Evolutionary conservation across 73 alveolate genomes (phyloP).

Genomic region (Paramecium tetraurelia): DNA sequence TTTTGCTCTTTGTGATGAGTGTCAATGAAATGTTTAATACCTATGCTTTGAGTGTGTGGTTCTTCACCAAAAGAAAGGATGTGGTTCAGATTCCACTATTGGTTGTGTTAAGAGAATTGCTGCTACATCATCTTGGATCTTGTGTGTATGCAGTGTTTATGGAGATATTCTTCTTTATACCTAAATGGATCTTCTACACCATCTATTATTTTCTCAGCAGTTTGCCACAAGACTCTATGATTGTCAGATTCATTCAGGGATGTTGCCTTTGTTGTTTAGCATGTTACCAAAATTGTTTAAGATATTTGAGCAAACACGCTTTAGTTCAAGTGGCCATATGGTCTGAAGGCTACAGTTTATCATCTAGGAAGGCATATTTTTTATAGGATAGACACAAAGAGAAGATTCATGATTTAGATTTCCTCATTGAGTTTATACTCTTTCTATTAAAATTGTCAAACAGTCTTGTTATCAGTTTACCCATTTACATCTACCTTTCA

Average conservation of each 20-base stretch:
- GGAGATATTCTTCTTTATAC: constrained; percentile 46
- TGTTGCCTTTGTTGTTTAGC: constrained; percentile 53
- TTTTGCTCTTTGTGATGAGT: constrained; percentile 8
- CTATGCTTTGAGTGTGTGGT: constrained; percentile 57
- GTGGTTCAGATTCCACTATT: constrained; percentile 47
- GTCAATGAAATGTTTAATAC: constrained; percentile 53
- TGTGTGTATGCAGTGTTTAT: constrained; percentile 47
- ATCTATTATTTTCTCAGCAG: neutral
- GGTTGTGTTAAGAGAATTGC: constrained; percentile 16
- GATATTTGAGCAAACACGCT: constrained; percentile 47
- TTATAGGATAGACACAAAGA: constrained; percentile 45
- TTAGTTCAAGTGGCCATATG: constrained; percentile 49
- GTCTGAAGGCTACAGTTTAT: constrained; percentile 51
- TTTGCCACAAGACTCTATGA: constrained; percentile 32
- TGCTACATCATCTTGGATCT: constrained; percentile 53
- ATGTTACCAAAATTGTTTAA: constrained; percentile 23
- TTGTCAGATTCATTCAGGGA: constrained; percentile 54
- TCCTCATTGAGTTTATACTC: constrained; percentile 37
- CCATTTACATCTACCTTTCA: neutral
- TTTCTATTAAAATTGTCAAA: neutral
- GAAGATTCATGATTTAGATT: constrained; percentile 54
- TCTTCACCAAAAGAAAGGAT: constrained; percentile 59
- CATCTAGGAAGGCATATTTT: constrained; percentile 57
- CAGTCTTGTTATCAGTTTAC: constrained; percentile 28
- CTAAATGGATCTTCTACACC: constrained; percentile 28